These are phyloP conservation scores for Penicillium concentricum DNA, from an alignment of 2,329 filamentous ascomycete species.

Conservation along the genomic window DNA sequence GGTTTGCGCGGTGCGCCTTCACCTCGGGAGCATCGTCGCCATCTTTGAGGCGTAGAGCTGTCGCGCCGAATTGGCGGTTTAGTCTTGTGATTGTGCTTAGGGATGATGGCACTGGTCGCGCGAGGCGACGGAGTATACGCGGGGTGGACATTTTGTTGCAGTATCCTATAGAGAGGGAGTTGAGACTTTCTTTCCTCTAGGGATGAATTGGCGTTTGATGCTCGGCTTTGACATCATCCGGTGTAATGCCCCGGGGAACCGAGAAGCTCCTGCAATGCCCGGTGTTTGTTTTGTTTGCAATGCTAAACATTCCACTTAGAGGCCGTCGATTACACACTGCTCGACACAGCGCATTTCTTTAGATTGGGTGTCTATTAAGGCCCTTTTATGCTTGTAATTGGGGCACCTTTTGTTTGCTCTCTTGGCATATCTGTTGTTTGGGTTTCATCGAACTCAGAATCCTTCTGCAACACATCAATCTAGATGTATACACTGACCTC, in stretches of 20 bases:
- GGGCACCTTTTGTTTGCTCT: not conserved
- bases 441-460: not conserved
- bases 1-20: slow-evolving; percentile 55
- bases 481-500: not conserved
- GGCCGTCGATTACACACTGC: slow-evolving; percentile 15
- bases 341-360: not conserved
- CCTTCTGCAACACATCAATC: not conserved
- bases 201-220: slow-evolving; percentile 17
- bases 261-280: slow-evolving; percentile 22
- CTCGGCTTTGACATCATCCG: slow-evolving; percentile 41
- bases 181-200: slow-evolving; percentile 1
- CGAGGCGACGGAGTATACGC: slow-evolving; percentile 46
- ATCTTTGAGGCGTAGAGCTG: slow-evolving; percentile 40
- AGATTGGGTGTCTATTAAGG: not conserved
- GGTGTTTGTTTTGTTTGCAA: slow-evolving; percentile 41
- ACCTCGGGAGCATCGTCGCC: slow-evolving; percentile 55
- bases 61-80: slow-evolving; percentile 33
- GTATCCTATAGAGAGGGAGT: not conserved
- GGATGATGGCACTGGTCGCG: slow-evolving; percentile 38
- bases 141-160: slow-evolving; percentile 46
- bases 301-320: slow-evolving; percentile 9
- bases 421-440: not conserved
- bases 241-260: slow-evolving; percentile 18
- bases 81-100: slow-evolving; percentile 25
- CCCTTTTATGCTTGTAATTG: not conserved